Base-by-base conservation (phyloP, 148 eudicot species). In the Camellia granthamiana region DNA sequence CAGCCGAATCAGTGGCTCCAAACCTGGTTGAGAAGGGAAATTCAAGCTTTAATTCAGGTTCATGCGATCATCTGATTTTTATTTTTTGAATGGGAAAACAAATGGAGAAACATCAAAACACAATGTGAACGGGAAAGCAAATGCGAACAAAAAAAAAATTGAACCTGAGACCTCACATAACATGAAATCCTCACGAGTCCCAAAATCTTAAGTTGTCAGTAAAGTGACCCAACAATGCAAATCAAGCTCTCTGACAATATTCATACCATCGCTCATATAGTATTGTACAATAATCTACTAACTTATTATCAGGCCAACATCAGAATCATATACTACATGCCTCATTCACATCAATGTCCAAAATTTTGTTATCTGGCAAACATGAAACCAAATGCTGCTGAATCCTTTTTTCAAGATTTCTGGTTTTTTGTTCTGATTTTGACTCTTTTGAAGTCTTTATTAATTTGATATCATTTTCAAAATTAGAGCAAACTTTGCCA, bases 1-100 rank as follows among this genome's bases (percentile, higher is more conserved):
- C 90, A 88, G 87, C 84, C 79, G 5, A 93, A 90, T 71, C 84
- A 60, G 52, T 90, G 92, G 88, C 89, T 95, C 43, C 85, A 89
- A 61, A 81, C 76, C 66, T 95, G 99, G 99, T 80, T 90, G 77
- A 92, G 81, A 79, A 93, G 98, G 84, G 98, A 95, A 84, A 83
- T 95, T 79, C 97, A 95, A 85, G 93, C 99, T 81, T 73, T 95
- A 64, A 81, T 81, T 81, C 99, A 93, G 95, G 99, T 93, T 69
- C 49, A 54, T 65, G n/a, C 60, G 41, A 46, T 64, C 12, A 41
- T 56, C 15, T 63, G 42, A 46, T 46, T 59, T 1, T 16, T 7
- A 63, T 11, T 62, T 43, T 47, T 2, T 52, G 18, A 30, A 5
- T 41, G 66, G 49, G 7, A 49, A 49, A 49, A 49, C 52, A 49